A percentile compares a stretch with the other conserved stretches of the same genome.
phyloP scores from a whole-genome alignment of 371 early-diverging fungal genomes.

The Zopfochytrium polystomum region DNA sequence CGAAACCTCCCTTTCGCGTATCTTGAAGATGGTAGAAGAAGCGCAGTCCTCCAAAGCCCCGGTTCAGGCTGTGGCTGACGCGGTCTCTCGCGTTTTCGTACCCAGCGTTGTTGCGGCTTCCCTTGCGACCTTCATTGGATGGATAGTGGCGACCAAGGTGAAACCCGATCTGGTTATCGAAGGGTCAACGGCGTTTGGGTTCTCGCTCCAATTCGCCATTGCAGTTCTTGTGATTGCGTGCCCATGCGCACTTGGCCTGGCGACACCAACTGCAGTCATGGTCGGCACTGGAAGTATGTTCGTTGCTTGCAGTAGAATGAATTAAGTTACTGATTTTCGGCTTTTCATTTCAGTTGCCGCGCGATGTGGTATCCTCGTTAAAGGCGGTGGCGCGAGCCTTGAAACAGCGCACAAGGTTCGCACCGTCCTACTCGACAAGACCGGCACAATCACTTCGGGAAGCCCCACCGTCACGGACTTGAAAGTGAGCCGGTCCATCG shows the following conservation, averaged over 20 bases:
- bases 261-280: slow-evolving; percentile 97
- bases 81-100: slow-evolving; percentile 83
- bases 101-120: slow-evolving; percentile 76
- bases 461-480: slow-evolving; percentile 66
- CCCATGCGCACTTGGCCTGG: slow-evolving; percentile 94
- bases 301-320: neutral
- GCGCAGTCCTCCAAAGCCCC: slow-evolving; percentile 82
- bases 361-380: slow-evolving; percentile 80
- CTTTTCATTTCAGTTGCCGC: slow-evolving; percentile 68
- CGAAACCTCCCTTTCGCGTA: slow-evolving; percentile 75
- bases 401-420: slow-evolving; percentile 67
- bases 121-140: slow-evolving; percentile 67
- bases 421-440: slow-evolving; percentile 92
- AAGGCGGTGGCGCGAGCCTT: slow-evolving; percentile 72
- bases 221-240: slow-evolving; percentile 95
- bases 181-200: slow-evolving; percentile 63
- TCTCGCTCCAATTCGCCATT: slow-evolving; percentile 84
- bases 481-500: neutral
- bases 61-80: slow-evolving; percentile 79
- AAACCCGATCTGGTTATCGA: slow-evolving; percentile 6
- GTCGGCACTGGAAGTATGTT: slow-evolving; percentile 81
- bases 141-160: slow-evolving; percentile 56
- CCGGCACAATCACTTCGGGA: slow-evolving; percentile 90
- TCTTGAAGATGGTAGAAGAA: slow-evolving; percentile 81
- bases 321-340: neutral